Evolutionary conservation across 2,329 filamentous ascomycete genomes (phyloP), one percentile per base, ranked within the genome.

Genomic region (Talaromyces piceae): DNA sequence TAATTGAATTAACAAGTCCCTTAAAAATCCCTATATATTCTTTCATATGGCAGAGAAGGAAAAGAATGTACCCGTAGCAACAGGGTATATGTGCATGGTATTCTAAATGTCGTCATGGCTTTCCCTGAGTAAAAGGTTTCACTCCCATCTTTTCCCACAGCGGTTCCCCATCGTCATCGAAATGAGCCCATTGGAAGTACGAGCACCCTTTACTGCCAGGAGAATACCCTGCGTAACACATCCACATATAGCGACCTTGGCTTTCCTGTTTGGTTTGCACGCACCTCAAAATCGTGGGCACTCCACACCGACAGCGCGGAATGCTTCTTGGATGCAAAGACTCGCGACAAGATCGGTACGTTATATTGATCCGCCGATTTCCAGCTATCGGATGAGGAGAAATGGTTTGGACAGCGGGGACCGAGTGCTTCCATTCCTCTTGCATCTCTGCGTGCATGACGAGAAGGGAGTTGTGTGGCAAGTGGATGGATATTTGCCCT

Each of bases 401-500:
- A 53, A 97, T 87, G 3, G 84, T 81, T 45, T 78, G 76, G 0
- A 87, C 84, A 0, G 90, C 87, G 0, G 83, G 77, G 41, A 98
- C 87, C 58, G 81, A 80, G 67, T 98, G 93, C 67, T 96, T 97
- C 90, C 90, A 97, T 63, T 87, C 85, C 64, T 97, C 91, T 64
- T 97, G 91, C 88, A 95, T 97, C 64, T 95, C 89, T 1, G 91
- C 91, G 63, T 97, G 91, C 93, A 98, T 97, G 8, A 97, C 77
- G 0, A 98, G 77, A 0, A 97, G 78, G 0, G 88, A 94, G 67
- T 97, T 97, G 68, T 97, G 93, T 0, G 91, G 91, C 0, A 97
- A 81, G 60, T 96, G 89, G 41, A 97, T 93, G 1, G 89, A 83
- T 53, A 97, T 91, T 64, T 95, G 91, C 3, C 91, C 91, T 61